Evolutionary conservation across 1,284 basidiomycete species (phyloP), one percentile per base, ranked within the genome.

Genomic region (Fomitopsis betulina): DNA sequence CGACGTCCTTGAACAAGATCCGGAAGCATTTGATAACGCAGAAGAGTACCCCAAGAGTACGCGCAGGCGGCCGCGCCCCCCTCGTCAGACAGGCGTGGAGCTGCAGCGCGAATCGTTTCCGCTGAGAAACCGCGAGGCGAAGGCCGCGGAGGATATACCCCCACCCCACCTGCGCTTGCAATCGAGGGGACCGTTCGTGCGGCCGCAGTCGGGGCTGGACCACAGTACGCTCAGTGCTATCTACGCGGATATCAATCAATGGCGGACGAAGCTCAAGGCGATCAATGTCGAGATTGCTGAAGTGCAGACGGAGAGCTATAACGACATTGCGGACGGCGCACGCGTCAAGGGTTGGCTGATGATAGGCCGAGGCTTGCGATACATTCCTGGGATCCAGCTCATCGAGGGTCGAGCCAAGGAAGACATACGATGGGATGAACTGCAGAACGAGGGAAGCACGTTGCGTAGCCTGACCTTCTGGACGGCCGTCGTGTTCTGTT

Each of bases 361-460:
- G 64, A 79, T 91, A 35, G 91, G 91, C 3, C 76, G 82, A 23
- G 89, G 88, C 0, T 68, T 92, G 57, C 71, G 81, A 54, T 80
- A 80, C 62, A 70, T 93, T n/a, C 83, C 82, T 13, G 83, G 82
- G 1, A 73, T 88, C 4, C 74, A 88, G 66, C 71, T 87, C 33
- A 89, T 94, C 30, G 84, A 89, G 64, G 91, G 90, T 1, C 75
- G 86, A 49, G 85, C 87, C 13, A 91, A 89, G 69, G 90, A 93
- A 65, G 91, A 93, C 67, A 83, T 94, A 32, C 71, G 87, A 54
- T 94, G 91, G 90, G 81, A 85, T 60, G 83, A 90, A 52, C 72
- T 93, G 21, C 89, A 90, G 63, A 76, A 79, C 60, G 80, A 83
- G 62, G 70, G 79, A n/a, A 77, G 74, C 25, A 59, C 68, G 54